Evolutionary conservation across 179 eudicot species (phyloP).

Genomic region (Nepenthes alata): DNA sequence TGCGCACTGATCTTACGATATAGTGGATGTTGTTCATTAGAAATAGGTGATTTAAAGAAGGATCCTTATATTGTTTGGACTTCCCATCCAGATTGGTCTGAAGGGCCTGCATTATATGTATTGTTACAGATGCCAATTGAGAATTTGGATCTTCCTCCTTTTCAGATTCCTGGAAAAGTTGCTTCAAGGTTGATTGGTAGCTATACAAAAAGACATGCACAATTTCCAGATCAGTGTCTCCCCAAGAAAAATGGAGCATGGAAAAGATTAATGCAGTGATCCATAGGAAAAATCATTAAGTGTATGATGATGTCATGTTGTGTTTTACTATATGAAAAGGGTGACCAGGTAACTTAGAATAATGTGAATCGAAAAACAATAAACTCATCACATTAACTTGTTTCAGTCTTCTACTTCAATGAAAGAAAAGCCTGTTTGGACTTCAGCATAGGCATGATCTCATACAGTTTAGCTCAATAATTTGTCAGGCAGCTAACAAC

Average conservation of each 20-base stretch:
- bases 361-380: not conserved
- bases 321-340: too few relatives aligned
- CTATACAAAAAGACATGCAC: slow-evolving; percentile 24
- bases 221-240: slow-evolving; percentile 10
- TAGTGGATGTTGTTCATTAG: slow-evolving; percentile 97
- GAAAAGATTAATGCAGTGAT: slow-evolving; percentile 2
- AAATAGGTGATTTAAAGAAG: slow-evolving; percentile 76
- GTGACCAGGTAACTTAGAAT: not conserved
- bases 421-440: not conserved
- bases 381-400: not conserved
- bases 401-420: not conserved
- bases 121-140: slow-evolving; percentile 75
- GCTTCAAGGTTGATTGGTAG: slow-evolving; percentile 88
- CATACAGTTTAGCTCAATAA: too few relatives aligned
- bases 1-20: slow-evolving; percentile 94
- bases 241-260: not conserved
- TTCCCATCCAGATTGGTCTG: slow-evolving; percentile 91
- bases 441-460: too few relatives aligned
- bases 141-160: slow-evolving; percentile 56
- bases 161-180: slow-evolving; percentile 90
- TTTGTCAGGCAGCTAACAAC: too few relatives aligned
- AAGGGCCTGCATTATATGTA: slow-evolving; percentile 97
- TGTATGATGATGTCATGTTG: too few relatives aligned
- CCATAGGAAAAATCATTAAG: not conserved
- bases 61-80: slow-evolving; percentile 85